phyloP scores from a whole-genome alignment of 164 flowering plant genomes.

The Liquidambar formosana region DNA sequence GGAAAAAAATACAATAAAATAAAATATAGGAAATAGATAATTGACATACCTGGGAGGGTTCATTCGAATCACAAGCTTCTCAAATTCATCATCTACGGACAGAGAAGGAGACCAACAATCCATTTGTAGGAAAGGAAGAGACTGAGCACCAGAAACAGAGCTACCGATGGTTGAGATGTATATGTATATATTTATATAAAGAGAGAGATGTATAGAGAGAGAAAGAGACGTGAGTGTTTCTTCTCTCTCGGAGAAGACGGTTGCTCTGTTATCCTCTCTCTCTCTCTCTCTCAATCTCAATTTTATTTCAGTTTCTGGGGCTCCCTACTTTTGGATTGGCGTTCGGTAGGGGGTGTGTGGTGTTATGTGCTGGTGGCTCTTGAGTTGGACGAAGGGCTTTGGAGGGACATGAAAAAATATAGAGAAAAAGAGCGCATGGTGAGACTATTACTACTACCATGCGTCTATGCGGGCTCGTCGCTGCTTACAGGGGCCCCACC shows the following conservation, averaged over 20 bases:
- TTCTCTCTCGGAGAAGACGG: too few species aligned
- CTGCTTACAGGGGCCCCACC: too few species aligned
- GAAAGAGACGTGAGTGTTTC: background rate
- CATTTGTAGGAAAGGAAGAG: constrained; percentile 30
- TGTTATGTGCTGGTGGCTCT: constrained; percentile 29
- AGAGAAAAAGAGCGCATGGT: background rate
- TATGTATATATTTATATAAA: background rate
- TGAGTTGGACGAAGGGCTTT: constrained; percentile 34
- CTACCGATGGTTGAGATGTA: too few species aligned
- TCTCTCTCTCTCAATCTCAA: background rate
- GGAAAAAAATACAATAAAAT: background rate
- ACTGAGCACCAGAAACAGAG: background rate
- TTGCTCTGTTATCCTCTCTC: too few species aligned
- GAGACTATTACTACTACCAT: too few species aligned
- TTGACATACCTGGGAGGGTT: constrained; percentile 75
- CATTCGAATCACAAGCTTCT: constrained; percentile 76
- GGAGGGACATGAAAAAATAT: constrained; percentile 16
- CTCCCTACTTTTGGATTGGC: constrained; percentile 3
- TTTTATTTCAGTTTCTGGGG: constrained; percentile 3
- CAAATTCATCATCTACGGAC: constrained; percentile 61
- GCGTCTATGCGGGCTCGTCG: too few species aligned
- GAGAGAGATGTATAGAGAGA: background rate
- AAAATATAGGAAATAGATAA: background rate
- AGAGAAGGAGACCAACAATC: constrained; percentile 56
- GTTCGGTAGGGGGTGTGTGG: constrained; percentile 6